These are phyloP conservation scores for Fusarium euwallaceae DNA, from an alignment of 2,329 filamentous ascomycete species.

Conservation along the genomic window DNA sequence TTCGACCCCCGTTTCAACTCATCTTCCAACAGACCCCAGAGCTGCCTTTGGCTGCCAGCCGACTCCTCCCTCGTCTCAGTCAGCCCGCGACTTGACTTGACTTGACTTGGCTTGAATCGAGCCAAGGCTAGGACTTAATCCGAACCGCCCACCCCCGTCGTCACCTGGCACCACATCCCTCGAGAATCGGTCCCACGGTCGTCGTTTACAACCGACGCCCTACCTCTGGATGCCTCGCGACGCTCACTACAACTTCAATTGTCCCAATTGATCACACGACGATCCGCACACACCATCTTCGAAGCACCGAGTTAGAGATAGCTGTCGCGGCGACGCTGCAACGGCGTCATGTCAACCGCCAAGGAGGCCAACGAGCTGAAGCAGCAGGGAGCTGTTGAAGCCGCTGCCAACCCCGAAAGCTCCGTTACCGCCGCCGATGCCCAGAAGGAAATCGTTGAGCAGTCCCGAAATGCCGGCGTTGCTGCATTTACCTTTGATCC, in stretches of 20 bases:
- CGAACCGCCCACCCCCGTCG: slow-evolving; percentile 22
- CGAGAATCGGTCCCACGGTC: slow-evolving; percentile 13
- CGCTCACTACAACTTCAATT: slow-evolving; percentile 25
- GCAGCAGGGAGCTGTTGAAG: slow-evolving; percentile 83
- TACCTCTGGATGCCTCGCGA: slow-evolving; percentile 39
- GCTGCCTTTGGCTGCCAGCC: slow-evolving; percentile 25
- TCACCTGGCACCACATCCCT: slow-evolving; percentile 24
- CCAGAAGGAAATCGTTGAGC: slow-evolving; percentile 79
- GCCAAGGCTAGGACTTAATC: slow-evolving; percentile 19
- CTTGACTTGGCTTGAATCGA: slow-evolving; percentile 9
- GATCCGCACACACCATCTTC: slow-evolving; percentile 2
- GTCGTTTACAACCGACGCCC: slow-evolving; percentile 24
- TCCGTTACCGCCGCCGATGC: slow-evolving; percentile 77
- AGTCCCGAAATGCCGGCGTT: slow-evolving; percentile 83
- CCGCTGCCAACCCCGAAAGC: slow-evolving; percentile 78
- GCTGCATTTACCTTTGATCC: slow-evolving; percentile 90
- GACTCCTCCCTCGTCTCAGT: slow-evolving; percentile 13
- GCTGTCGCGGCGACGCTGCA: slow-evolving; percentile 32
- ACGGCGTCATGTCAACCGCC: slow-evolving; percentile 51
- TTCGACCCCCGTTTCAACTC: slow-evolving; percentile 23
- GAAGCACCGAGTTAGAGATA: slow-evolving; percentile 25
- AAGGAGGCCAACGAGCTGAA: slow-evolving; percentile 74
- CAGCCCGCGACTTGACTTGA: slow-evolving; percentile 9
- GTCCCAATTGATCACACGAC: slow-evolving; percentile 40
- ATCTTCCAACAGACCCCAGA: slow-evolving; percentile 12